Conservation (phyloP, 2,329 filamentous ascomycete species). For the Macrophomina pseudophaseolina region DNA sequence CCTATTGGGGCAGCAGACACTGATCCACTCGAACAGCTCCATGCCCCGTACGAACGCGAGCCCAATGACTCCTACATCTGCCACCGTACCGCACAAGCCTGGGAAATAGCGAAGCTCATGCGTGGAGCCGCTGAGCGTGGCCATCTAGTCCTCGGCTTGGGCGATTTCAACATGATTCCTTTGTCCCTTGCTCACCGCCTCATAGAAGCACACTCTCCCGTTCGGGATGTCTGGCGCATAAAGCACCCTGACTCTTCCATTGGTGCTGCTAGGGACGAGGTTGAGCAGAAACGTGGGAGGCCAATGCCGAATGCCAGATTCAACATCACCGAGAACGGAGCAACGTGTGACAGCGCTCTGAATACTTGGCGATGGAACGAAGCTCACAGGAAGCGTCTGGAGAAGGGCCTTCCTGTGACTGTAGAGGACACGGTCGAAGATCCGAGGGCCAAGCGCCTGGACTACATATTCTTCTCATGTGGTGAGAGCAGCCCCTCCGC, state of each 20-base stretch:
- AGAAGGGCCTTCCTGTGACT: slow-evolving; percentile 65
- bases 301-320: slow-evolving; percentile 76
- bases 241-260: slow-evolving; percentile 83
- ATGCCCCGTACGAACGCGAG: slow-evolving; percentile 84
- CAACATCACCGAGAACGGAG: slow-evolving; percentile 81
- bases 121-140: slow-evolving; percentile 79
- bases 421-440: slow-evolving; percentile 72
- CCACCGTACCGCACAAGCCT: slow-evolving; percentile 89
- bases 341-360: slow-evolving; percentile 81
- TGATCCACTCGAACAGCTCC: slow-evolving; percentile 61
- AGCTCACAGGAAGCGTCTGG: slow-evolving; percentile 69
- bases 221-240: slow-evolving; percentile 83
- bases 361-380: slow-evolving; percentile 96
- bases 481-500: slow-evolving; percentile 36
- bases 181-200: slow-evolving; percentile 81
- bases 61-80: slow-evolving; percentile 84
- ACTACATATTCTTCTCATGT: slow-evolving; percentile 83
- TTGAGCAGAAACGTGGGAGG: slow-evolving; percentile 68
- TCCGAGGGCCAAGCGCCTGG: slow-evolving; percentile 80
- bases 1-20: not conserved
- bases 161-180: slow-evolving; percentile 98
- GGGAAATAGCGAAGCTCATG: slow-evolving; percentile 92
- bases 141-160: slow-evolving; percentile 82
- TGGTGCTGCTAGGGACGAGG: slow-evolving; percentile 70
- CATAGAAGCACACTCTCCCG: slow-evolving; percentile 76